A percentile compares a stretch with the other conserved stretches of the same genome.
Conservation (phyloP, 495 filamentous ascomycete genomes). For the Penicillium ucsense region DNA sequence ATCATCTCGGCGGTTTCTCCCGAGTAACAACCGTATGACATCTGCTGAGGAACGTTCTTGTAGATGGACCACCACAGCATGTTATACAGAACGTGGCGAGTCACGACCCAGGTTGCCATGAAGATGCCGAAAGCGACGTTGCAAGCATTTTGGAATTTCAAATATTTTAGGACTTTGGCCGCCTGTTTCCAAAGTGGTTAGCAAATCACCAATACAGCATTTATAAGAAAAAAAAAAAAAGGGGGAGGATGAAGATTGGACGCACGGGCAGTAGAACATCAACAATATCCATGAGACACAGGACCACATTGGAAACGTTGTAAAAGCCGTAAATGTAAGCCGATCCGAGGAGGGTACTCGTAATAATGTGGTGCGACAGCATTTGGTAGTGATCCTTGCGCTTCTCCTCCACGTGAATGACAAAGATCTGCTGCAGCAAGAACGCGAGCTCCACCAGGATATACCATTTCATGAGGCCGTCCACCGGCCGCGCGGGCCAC, state of each 20-base stretch:
- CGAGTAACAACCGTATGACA: conserved; percentile 62
- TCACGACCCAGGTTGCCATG: conserved; percentile 73
- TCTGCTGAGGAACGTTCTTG: conserved; percentile 51
- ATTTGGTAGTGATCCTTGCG: conserved; percentile 94
- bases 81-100: conserved; percentile 74
- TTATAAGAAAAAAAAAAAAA: background rate
- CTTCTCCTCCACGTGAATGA: conserved; percentile 87
- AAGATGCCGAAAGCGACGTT: conserved; percentile 81
- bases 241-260: conserved; percentile 2
- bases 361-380: conserved; percentile 91
- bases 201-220: background rate
- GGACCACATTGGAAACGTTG: conserved; percentile 77
- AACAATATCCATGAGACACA: conserved; percentile 89
- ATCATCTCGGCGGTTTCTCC: conserved; percentile 46
- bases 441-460: conserved; percentile 87
- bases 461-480: conserved; percentile 75
- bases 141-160: conserved; percentile 64
- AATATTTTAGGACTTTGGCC: conserved; percentile 93
- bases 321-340: conserved; percentile 80
- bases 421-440: conserved; percentile 87
- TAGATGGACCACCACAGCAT: conserved; percentile 73
- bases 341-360: conserved; percentile 63
- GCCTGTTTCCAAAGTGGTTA: conserved; percentile 37
- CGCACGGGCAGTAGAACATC: conserved; percentile 81
- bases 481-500: conserved; percentile 69